Conservation (phyloP, 2,329 filamentous ascomycete genomes). For the Ophiostoma sp. region DNA sequence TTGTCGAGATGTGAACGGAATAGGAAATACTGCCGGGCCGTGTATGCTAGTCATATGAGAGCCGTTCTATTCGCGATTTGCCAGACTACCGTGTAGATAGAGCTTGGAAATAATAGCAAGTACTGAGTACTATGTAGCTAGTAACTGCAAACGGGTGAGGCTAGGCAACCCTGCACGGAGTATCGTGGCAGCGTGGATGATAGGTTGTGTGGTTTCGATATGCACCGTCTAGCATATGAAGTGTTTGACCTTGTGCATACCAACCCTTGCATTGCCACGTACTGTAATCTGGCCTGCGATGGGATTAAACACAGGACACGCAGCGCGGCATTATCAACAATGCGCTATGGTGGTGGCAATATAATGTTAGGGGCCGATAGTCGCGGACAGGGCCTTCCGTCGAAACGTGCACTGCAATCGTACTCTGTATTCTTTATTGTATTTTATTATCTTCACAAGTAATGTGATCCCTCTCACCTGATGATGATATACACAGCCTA, state of each 20-base stretch:
- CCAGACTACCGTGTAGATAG: not conserved
- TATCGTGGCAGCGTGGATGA: not conserved
- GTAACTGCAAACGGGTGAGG: not conserved
- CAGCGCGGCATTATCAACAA: not conserved
- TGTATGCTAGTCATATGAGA: not conserved
- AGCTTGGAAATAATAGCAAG: not conserved
- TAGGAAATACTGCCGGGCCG: not conserved
- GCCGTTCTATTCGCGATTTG: not conserved
- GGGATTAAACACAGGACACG: not conserved
- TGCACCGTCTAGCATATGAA: not conserved
- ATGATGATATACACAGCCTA: too few relatives aligned
- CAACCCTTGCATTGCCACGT: conserved; percentile 6
- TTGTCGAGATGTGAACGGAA: not conserved
- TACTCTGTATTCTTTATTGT: not conserved
- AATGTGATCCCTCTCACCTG: not conserved
- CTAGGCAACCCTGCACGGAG: not conserved
- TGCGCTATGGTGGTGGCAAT: not conserved
- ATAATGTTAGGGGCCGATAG: not conserved
- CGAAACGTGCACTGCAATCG: not conserved
- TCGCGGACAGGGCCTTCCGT: not conserved
- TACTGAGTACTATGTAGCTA: not conserved
- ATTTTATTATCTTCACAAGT: not conserved
- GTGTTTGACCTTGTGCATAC: conserved; percentile 3
- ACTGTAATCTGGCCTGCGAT: not conserved
- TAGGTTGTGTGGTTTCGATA: not conserved